Percentiles rank a stretch among this genome's conserved stretches.
These are phyloP conservation scores for Exsudoporus frostii DNA, from an alignment of 768 basidiomycete species.

Conservation along the genomic window DNA sequence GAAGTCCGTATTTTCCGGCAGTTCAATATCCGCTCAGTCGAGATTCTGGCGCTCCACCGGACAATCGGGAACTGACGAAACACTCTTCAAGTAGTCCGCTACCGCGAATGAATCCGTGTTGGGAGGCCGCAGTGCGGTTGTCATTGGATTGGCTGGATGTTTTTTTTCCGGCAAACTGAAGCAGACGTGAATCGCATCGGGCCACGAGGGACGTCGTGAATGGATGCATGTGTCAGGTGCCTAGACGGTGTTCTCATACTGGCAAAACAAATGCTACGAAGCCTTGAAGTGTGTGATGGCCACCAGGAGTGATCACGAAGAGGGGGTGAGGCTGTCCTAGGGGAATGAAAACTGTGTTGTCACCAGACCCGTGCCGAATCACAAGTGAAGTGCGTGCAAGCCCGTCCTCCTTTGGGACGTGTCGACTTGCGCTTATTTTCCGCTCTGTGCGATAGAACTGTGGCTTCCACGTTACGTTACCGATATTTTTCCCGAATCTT, in stretches of 20 bases:
- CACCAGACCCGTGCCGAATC: constrained; percentile 5
- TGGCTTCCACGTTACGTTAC: constrained; percentile 29
- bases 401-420: constrained; percentile 7
- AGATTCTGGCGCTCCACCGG: constrained; percentile 26
- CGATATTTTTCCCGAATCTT: constrained; percentile 8
- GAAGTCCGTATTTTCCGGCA: constrained; percentile 28
- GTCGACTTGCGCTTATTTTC: constrained; percentile 16
- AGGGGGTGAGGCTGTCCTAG: constrained; percentile 23
- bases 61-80: constrained; percentile 7
- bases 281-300: constrained; percentile 7
- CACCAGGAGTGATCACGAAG: constrained; percentile 2
- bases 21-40: constrained; percentile 34
- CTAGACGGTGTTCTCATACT: constrained; percentile 7
- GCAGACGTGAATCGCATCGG: constrained; percentile 6
- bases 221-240: constrained; percentile 19
- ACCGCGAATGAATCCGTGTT: constrained; percentile 6
- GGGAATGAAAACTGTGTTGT: constrained; percentile 19
- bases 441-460: constrained; percentile 12
- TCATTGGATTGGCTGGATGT: constrained; percentile 2
- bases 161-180: not conserved
- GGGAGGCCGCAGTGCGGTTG: constrained; percentile 5
- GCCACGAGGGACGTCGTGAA: constrained; percentile 6
- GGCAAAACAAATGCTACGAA: constrained; percentile 5
- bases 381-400: constrained; percentile 21
- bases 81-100: constrained; percentile 17